A percentile compares a stretch with the other conserved stretches of the same genome.
These are phyloP conservation scores for Camellia oleifera DNA, from an alignment of 179 eudicot species.

Conservation along the genomic window DNA sequence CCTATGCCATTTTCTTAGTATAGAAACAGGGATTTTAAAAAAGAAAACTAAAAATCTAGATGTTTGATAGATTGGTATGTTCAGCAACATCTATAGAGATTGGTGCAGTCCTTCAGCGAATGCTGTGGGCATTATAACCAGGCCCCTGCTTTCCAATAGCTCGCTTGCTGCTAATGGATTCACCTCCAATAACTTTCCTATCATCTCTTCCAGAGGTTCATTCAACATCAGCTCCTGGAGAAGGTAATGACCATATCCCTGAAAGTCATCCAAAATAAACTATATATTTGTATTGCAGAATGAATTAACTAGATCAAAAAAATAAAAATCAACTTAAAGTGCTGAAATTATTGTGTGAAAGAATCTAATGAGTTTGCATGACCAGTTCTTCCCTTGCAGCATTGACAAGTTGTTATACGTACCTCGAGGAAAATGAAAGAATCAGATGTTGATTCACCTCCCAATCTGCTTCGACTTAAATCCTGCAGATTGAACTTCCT, in stretches of 20 bases:
- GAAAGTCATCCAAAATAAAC: background rate
- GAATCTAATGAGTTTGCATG: background rate
- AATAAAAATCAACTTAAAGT: background rate
- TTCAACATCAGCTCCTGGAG: conserved; percentile 24
- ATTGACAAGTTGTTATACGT: background rate
- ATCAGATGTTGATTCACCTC: conserved; percentile 32
- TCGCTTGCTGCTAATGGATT: conserved; percentile 31
- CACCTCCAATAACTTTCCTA: conserved; percentile 34
- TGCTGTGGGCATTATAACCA: conserved; percentile 27
- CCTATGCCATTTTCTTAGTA: background rate
- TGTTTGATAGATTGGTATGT: background rate
- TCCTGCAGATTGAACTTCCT: conserved; percentile 30
- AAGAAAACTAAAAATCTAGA: background rate
- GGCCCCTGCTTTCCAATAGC: conserved; percentile 38
- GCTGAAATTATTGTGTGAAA: background rate
- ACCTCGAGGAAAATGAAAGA: conserved; percentile 42
- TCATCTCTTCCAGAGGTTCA: conserved; percentile 39
- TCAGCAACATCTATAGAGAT: conserved; percentile 5
- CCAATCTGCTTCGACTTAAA: conserved; percentile 37
- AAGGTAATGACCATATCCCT: conserved; percentile 45
- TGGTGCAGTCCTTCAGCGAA: conserved; percentile 26
- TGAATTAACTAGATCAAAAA: background rate
- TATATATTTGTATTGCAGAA: background rate
- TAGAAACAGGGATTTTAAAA: background rate
- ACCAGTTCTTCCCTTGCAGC: background rate